Evolutionary conservation across 768 basidiomycete genomes (phyloP).

Genomic region (Mycena epipterygia): DNA sequence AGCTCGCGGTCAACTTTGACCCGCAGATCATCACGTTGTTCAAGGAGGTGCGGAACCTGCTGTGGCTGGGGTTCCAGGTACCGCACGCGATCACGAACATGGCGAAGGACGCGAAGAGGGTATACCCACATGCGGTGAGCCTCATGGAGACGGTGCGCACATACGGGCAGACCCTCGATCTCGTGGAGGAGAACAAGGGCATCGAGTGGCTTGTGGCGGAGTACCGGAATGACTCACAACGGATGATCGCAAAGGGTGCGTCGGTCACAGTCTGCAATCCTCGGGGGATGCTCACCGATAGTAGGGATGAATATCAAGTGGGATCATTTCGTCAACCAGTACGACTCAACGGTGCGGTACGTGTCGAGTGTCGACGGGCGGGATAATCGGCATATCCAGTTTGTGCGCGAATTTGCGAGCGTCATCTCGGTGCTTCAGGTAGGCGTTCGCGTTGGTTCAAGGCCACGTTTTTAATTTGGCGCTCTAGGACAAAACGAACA

Average conservation of each 20-base stretch:
- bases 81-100: constrained; percentile 95
- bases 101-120: constrained; percentile 98
- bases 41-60: constrained; percentile 96
- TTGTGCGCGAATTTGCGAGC: constrained; percentile 95
- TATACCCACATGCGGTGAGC: constrained; percentile 98
- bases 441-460: constrained; percentile 11
- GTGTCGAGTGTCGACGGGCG: constrained; percentile 78
- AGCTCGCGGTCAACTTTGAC: constrained; percentile 97
- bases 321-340: constrained; percentile 97
- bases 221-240: constrained; percentile 92
- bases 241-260: constrained; percentile 92
- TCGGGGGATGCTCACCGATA: not conserved
- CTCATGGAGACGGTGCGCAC: constrained; percentile 99
- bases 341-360: constrained; percentile 81
- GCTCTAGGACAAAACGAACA: constrained; percentile 91
- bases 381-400: constrained; percentile 93
- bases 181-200: constrained; percentile 91
- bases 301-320: constrained; percentile 95
- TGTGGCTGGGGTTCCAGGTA: constrained; percentile 97
- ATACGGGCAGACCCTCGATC: constrained; percentile 94
- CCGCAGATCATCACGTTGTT: constrained; percentile 98
- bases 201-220: constrained; percentile 97
- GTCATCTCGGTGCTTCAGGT: constrained; percentile 93
- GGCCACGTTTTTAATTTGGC: not conserved
- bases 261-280: constrained; percentile 2